phyloP scores from a whole-genome alignment of 441 rosid species.

The Erodium chrysanthum region DNA sequence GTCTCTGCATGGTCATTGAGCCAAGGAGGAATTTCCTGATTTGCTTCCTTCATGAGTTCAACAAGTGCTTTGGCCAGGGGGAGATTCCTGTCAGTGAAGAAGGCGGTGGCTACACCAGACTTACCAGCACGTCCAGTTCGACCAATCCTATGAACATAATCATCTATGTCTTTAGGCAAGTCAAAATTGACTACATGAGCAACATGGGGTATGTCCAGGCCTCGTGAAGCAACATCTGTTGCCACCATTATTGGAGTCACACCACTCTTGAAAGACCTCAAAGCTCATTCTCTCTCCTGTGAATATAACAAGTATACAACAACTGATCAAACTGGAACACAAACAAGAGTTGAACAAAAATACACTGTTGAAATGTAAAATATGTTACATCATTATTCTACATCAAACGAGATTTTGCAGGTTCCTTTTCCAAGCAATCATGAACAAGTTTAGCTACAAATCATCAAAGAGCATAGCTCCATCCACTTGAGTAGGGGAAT shows the following conservation, averaged over 20 bases:
- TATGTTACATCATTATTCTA: no score
- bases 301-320: not conserved
- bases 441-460: no score
- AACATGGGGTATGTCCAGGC: conserved; percentile 43
- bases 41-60: conserved; percentile 43
- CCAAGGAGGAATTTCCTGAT: conserved; percentile 47
- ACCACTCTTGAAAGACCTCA: conserved; percentile 36
- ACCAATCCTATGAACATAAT: conserved; percentile 50
- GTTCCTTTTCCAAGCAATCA: no score
- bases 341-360: not conserved
- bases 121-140: conserved; percentile 54
- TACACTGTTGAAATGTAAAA: no score
- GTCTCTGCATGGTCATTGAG: conserved; percentile 28
- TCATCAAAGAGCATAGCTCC: no score
- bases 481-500: no score
- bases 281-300: conserved; percentile 45
- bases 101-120: conserved; percentile 49
- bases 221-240: conserved; percentile 53
- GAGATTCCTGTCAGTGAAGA: conserved; percentile 35
- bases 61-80: conserved; percentile 34
- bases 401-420: no score
- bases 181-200: conserved; percentile 50
- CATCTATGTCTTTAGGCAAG: conserved; percentile 37
- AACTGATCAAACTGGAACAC: not conserved
- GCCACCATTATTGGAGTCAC: conserved; percentile 43